phyloP scores from a whole-genome alignment of 2,329 filamentous ascomycete genomes.

The Capronia americana region DNA sequence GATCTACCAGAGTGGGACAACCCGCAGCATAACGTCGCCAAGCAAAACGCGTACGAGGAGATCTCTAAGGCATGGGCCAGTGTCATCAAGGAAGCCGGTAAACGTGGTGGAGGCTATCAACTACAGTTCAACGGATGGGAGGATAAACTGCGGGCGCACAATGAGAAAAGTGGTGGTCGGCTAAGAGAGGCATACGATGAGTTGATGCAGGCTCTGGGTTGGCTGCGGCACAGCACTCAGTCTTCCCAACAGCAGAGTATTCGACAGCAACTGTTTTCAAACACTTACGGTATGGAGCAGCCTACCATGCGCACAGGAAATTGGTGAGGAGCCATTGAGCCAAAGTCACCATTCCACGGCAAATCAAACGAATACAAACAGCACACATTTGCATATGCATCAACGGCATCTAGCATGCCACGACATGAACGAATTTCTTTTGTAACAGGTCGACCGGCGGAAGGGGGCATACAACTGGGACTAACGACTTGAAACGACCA shows the following conservation, averaged over 20 bases:
- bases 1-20: constrained; percentile 89
- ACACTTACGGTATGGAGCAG: constrained; percentile 60
- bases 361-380: constrained; percentile 8
- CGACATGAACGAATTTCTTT: constrained; percentile 34
- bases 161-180: constrained; percentile 82
- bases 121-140: constrained; percentile 93
- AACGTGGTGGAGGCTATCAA: constrained; percentile 87
- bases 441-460: constrained; percentile 19
- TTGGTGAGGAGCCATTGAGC: constrained; percentile 25
- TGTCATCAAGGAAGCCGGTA: constrained; percentile 88
- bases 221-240: constrained; percentile 66
- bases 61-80: constrained; percentile 91
- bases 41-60: constrained; percentile 94
- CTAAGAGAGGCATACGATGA: constrained; percentile 80
- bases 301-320: constrained; percentile 37
- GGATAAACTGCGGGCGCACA: constrained; percentile 82
- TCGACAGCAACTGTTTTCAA: constrained; percentile 63
- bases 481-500: constrained; percentile 28
- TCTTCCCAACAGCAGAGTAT: constrained; percentile 49
- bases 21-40: constrained; percentile 86
- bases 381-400: constrained; percentile 22
- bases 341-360: background rate
- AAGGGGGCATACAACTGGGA: constrained; percentile 18
- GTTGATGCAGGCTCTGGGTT: constrained; percentile 75
- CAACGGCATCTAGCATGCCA: constrained; percentile 20